Evolutionary conservation across 169 alveolate species (phyloP).

Genomic region (Cryptosporidium ubiquitum): DNA sequence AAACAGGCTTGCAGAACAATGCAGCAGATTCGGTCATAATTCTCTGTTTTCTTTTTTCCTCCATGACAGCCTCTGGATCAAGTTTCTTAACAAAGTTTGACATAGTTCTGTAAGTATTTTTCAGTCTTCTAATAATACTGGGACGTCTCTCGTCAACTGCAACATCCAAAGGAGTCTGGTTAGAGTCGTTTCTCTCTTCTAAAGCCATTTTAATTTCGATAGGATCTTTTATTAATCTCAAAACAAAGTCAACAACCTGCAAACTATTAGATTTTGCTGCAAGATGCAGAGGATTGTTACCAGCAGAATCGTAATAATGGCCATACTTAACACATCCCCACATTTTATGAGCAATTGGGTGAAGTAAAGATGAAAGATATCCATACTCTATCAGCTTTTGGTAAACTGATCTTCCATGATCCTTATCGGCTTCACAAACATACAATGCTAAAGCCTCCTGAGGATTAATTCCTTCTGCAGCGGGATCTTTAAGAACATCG

Average conservation of each 20-base stretch:
- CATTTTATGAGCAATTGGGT: conserved; percentile 71
- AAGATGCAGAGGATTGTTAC: conserved; percentile 65
- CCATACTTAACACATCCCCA: conserved; percentile 74
- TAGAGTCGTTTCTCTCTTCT: conserved; percentile 31
- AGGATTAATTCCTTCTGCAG: conserved; percentile 68
- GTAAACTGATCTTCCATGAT: conserved; percentile 63
- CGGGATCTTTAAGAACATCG: conserved; percentile 62
- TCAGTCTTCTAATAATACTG: conserved; percentile 59
- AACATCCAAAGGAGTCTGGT: conserved; percentile 67
- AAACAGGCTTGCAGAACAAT: conserved; percentile 63
- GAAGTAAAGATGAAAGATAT: conserved; percentile 53
- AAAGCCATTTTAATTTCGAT: conserved; percentile 57
- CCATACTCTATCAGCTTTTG: conserved; percentile 69
- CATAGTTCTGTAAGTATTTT: conserved; percentile 67
- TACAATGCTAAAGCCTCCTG: conserved; percentile 66
- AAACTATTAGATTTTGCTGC: conserved; percentile 65
- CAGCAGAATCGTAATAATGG: conserved; percentile 49
- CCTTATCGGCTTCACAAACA: conserved; percentile 60
- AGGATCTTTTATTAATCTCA: conserved; percentile 66
- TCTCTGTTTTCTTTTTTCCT: conserved; percentile 38
- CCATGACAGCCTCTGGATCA: conserved; percentile 46
- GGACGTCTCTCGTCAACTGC: conserved; percentile 72
- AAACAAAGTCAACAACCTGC: conserved; percentile 71
- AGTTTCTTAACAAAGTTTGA: conserved; percentile 58
- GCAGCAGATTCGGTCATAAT: conserved; percentile 70